A percentile compares a stretch with the other conserved stretches of the same genome.
Evolutionary conservation across 768 basidiomycete genomes (phyloP).

Genomic region (Hortiboletus campestris): DNA sequence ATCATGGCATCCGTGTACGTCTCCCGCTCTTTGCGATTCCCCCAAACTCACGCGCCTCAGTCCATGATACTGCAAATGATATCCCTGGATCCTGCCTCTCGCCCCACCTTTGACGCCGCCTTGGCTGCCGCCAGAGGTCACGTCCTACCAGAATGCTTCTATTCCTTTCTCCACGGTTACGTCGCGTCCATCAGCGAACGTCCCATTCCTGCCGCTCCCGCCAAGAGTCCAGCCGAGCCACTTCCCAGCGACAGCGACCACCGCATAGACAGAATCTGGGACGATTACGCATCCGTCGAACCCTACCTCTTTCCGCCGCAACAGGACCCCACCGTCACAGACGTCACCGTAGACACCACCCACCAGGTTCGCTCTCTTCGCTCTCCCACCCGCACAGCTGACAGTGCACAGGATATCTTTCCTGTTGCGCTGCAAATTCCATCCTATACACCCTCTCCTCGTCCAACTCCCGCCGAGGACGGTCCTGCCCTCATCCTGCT

Average conservation of each 20-base stretch:
- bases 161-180: conserved; percentile 92
- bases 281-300: conserved; percentile 81
- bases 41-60: conserved; percentile 43
- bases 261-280: conserved; percentile 80
- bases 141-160: conserved; percentile 91
- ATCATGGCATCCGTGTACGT: conserved; percentile 77
- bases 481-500: conserved; percentile 88
- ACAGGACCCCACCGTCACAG: conserved; percentile 41
- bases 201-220: conserved; percentile 3
- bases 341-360: conserved; percentile 4
- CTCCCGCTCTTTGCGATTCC: not conserved
- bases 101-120: conserved; percentile 81
- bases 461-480: conserved; percentile 69
- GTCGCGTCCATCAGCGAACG: conserved; percentile 76
- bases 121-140: conserved; percentile 71
- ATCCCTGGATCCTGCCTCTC: conserved; percentile 65
- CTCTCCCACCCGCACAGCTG: not conserved
- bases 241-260: conserved; percentile 65
- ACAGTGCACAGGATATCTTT: conserved; percentile 58
- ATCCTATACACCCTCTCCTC: conserved; percentile 38
- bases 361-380: not conserved
- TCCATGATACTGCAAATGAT: conserved; percentile 90
- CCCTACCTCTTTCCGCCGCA: conserved; percentile 58
- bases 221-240: too few relatives aligned
- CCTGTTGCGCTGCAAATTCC: conserved; percentile 72